Evolutionary conservation across 1,284 basidiomycete species (phyloP).

Genomic region (Moesziomyces aphidis): DNA sequence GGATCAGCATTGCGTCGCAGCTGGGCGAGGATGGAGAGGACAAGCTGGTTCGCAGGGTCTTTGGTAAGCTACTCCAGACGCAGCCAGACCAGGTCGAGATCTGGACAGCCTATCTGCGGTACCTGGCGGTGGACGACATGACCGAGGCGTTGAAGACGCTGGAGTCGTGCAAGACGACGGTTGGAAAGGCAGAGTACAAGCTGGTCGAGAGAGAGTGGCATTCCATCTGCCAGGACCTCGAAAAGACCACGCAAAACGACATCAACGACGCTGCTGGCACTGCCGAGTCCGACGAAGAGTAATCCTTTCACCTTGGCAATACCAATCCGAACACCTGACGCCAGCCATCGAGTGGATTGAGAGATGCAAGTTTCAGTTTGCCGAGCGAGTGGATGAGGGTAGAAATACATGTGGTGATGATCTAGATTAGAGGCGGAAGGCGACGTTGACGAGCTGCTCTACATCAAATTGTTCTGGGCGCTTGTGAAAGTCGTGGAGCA

Average conservation of each 20-base stretch:
- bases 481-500: constrained; percentile 59
- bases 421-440: constrained; percentile 31
- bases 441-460: constrained; percentile 52
- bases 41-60: constrained; percentile 21
- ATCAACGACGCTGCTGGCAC: not conserved
- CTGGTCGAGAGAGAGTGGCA: constrained; percentile 38
- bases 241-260: not conserved
- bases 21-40: not conserved
- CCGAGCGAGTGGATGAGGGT: too few species aligned
- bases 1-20: constrained; percentile 22
- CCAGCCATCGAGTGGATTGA: not conserved
- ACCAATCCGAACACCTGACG: not conserved
- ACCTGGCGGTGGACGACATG: constrained; percentile 22
- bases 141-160: constrained; percentile 21
- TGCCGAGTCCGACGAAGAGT: constrained; percentile 1
- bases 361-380: too few species aligned
- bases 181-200: constrained; percentile 28
- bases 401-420: not conserved
- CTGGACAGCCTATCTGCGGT: constrained; percentile 24
- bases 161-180: constrained; percentile 9
- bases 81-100: constrained; percentile 23
- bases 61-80: constrained; percentile 26
- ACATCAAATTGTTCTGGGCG: constrained; percentile 56
- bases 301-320: not conserved
- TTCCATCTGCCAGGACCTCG: constrained; percentile 26